Base-by-base conservation (phyloP, 306 rosid species). In the Dalbergia oliveri region DNA sequence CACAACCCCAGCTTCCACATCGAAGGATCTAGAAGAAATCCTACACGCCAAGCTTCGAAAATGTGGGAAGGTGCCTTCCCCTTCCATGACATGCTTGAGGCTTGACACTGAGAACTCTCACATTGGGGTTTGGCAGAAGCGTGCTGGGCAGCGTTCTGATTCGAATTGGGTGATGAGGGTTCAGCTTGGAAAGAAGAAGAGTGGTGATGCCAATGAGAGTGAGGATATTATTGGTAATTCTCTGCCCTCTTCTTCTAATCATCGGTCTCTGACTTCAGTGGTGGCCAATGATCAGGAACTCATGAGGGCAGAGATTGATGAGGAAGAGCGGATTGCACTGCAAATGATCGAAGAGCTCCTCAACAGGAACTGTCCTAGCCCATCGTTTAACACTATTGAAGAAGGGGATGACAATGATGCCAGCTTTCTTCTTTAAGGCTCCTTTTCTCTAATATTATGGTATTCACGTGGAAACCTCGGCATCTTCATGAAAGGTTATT, bases 281-380 rank as follows among this genome's bases (percentile, higher is more conserved):
- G 41, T 47, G 31, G 43, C 50, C 0, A 83, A 60, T 23, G 14
- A 34, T 14, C 72, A 84, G 26, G 75, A 82, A 23, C 11, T 75
- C 13, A 41, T 76, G 43, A 59, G 78, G 15, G 39, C 47, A 8
- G 85, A 78, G 18, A 88, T 84, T 57, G 87, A 85, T 45, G 97
- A 92, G 47, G 92, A 92, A 14, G 94, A 94, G 60, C 87, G 88
- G 51, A 69, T 91, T 44, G 94, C 98, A n/a, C 71, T 92, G 79
- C 97, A 94, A 77, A 94, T 94, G 98, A 94, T 94, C 15, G 97
- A 94, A 70, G 98, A 94, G 76, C 92, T 94, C n/a, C 97, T 94
- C 31, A 90, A 86, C 81, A 77, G 88, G 62, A 87, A 88, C 45
- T 85, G 86, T 50, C 86, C 89, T 0, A 88, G 83, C 62, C 83